Base-by-base conservation (phyloP, 345 rosid genomes). In the Hevea brasiliensis region DNA sequence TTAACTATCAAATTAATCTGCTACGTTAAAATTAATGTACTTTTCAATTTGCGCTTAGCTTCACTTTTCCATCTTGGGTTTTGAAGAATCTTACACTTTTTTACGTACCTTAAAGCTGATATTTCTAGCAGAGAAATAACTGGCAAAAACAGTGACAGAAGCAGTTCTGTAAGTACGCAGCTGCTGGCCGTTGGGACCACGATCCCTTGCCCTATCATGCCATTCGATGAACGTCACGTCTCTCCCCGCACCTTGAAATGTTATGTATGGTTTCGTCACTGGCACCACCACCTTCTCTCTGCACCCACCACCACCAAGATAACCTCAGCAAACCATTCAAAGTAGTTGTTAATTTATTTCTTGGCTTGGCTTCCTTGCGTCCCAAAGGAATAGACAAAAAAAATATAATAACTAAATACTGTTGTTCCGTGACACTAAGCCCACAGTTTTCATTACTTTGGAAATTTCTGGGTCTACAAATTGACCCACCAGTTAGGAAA, bases 281-380 rank as follows among this genome's bases (percentile, higher is more conserved):
- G 95, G 97, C 83, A 94, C 97, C 80, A 83, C 84, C 84, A 94
- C 97, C 82, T 94, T 94, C 87, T 94, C 97, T 71, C 95, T 94
- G 82, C 76, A 65, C 64, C 41, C 67, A 27, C 65, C 73, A 27
- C 65, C 73, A 51, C 60, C 24, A 27, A n/a, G 9, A 7, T 2
- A 50, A 58, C 32, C 10, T 47, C 15, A 13, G 13, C 17, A 47
- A 47, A 13, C 51, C 51, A 11, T 47, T 47, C 15, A 47, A 50
- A 50, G 37, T 32, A 1, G 37, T 32, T 32, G 37, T 2, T 32
- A 32, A 32, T 32, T 32, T 4, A 32, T 4, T 32, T 32, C 37
- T 32, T 32, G 37, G 37, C 4, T 32, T 32, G 37, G 37, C 37
- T 32, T 32, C 37, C 37, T 32, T 32, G 37, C 37, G 4, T 32